Evolutionary conservation across 495 filamentous ascomycete species (phyloP), one percentile per base, ranked within the genome.

Genomic region (Aspergillus affinis): DNA sequence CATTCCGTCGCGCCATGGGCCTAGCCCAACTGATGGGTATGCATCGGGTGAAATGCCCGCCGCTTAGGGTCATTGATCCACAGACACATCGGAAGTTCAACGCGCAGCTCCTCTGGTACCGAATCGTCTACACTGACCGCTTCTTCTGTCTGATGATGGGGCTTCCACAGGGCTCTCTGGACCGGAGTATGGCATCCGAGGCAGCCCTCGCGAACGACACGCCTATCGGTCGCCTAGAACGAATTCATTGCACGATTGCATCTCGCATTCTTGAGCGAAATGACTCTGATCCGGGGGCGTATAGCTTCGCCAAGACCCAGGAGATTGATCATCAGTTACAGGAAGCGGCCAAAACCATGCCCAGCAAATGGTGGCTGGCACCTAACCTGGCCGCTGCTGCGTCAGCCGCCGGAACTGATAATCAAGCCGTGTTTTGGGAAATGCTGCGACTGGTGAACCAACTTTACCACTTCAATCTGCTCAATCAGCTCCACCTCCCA

Each of bases 191-290:
- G 61, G 64, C 54, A 30, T 56, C 6, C 69, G 72, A 18, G 72
- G 68, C 48, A 41, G 57, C 20, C 62, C 45, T 15, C 46, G 54
- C 6, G 32, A 64, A 36, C 55, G 52, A 18, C 49, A 63, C 17
- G 54, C 62, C 67, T 29, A 55, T 53, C 1, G 67, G 69, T 0
- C 67, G 71, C 17, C 57, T 73, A 55, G 60, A 71, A 51, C 65
- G 71, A 23, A 65, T 66, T 15, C 65, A 70, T 55, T 68, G 61
- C 45, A 44, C 48, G 7, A 51, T 69, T 48, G 56, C 61, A 17
- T 76, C 79, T 8, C 74, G 72, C 41, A 78, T 84, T 44, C 72
- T 79, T 17, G 74, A 81, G 29, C 70, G 81, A 0, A 82, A 76
- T 46, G 67, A 75, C 60, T 51, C 48, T 0, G 69, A 65, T 29